These are phyloP conservation scores for Elsinoe arachidis DNA, from an alignment of 2,329 filamentous ascomycete genomes.

Conservation along the genomic window DNA sequence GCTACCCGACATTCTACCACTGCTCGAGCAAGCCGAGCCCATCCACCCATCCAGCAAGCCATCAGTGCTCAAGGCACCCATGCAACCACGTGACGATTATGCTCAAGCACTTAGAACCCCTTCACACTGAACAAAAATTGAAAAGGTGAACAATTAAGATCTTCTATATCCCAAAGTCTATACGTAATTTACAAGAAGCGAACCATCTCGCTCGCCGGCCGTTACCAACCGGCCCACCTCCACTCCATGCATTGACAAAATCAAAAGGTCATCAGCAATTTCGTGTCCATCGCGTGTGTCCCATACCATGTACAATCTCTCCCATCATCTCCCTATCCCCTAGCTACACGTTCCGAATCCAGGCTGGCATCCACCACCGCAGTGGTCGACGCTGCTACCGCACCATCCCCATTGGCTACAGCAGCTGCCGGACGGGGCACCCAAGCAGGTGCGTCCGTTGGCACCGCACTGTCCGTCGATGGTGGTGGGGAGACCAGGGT, in stretches of 20 bases:
- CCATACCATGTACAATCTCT: not conserved
- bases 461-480: constrained; percentile 29
- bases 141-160: not conserved
- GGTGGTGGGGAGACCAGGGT: constrained; percentile 25
- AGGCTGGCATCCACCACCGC: constrained; percentile 25
- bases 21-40: too few relatives aligned
- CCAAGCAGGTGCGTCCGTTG: constrained; percentile 28
- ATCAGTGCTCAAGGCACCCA: too few relatives aligned
- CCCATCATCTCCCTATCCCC: not conserved
- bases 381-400: constrained; percentile 33
- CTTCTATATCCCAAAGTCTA: not conserved
- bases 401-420: constrained; percentile 31
- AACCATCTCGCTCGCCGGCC: not conserved
- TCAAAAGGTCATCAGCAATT: not conserved
- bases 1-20: too few relatives aligned
- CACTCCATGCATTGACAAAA: too few relatives aligned
- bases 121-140: not conserved
- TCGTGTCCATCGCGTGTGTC: not conserved
- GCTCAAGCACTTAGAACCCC: too few relatives aligned
- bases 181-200: constrained; percentile 1
- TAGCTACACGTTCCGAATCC: constrained; percentile 20
- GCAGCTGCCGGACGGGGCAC: constrained; percentile 27
- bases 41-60: too few relatives aligned
- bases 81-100: too few relatives aligned
- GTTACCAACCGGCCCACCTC: too few relatives aligned